Evolutionary conservation across 179 eudicot species (phyloP).

Genomic region (Drosera spatulata): DNA sequence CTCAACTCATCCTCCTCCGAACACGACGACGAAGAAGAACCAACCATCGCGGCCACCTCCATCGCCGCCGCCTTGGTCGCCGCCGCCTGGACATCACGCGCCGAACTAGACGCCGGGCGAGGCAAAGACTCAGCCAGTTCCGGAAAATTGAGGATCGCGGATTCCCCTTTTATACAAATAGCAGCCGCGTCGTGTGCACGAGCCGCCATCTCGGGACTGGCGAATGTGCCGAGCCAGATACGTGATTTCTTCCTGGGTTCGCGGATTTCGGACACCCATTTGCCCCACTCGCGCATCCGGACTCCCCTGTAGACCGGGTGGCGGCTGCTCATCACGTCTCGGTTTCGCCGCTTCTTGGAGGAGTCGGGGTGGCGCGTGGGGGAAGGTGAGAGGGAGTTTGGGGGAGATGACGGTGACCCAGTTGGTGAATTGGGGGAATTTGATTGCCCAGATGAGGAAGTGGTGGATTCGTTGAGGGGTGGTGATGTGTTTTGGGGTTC

Average conservation of each 20-base stretch:
- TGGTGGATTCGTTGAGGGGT: too few species aligned
- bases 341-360: too few species aligned
- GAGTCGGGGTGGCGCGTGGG: too few species aligned
- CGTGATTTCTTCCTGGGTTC: conserved; percentile 3
- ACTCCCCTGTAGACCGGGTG: conserved; percentile 4
- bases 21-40: not conserved
- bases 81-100: not conserved
- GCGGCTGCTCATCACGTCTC: too few species aligned
- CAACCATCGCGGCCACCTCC: not conserved
- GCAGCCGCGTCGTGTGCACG: conserved; percentile 1
- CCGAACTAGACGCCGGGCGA: not conserved
- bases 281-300: not conserved
- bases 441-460: too few species aligned
- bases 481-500: too few species aligned
- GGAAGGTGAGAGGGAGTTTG: too few species aligned
- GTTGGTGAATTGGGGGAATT: too few species aligned
- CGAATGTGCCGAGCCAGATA: not conserved
- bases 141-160: not conserved
- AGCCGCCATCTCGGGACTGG: not conserved
- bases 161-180: not conserved
- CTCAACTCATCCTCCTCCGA: not conserved
- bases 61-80: not conserved
- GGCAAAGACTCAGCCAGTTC: not conserved
- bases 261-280: conserved; percentile 5
- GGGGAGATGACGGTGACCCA: too few species aligned